Base-by-base conservation (phyloP, 73 alveolate species). In the Paramecium sexaurelia region DNA sequence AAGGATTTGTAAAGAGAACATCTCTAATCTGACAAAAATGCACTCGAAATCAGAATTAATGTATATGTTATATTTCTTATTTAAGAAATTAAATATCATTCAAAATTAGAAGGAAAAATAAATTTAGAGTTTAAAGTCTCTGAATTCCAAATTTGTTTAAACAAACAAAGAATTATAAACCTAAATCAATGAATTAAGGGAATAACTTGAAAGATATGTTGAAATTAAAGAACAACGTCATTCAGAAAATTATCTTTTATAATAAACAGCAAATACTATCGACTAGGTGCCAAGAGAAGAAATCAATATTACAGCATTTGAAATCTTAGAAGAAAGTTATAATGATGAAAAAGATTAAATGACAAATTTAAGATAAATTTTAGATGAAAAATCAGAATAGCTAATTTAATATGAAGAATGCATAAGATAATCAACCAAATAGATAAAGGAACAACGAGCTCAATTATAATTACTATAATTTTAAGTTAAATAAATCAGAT, bases 231-330 rank as follows among this genome's bases (percentile, higher is more conserved):
- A 61, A 33, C 8, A 11, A 71, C 17, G 8, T 0, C 26, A 15
- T 15, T 33, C 29, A 7, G 36, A 71, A 36, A 71, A 71, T 17
- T 22, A 24, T 78, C 10, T 37, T 8, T 6, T 41, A 17, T 20
- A 78, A 78, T 22, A 41, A 24, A 78, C 90, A 15, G 47, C 75
- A 19, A 11, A 78, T 19, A 36, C 75, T 7, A 78, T 61, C 0
- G 90, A 78, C 6, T 22, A 41, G 9, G 15, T 24, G 11, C 6
- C n/a, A 9, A 78, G 32, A 45, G 90, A 78, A 22, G 90, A 78
- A 24, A 26, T 78, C 15, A 78, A 26, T 43, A 41, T 43, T n/a
- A 78, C 90, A 24, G 90, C 75, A 7, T 78, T 78, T 41, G 90
- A 78, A 20, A 27, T 71, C 1, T 36, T 13, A 2, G 86, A 37